Evolutionary conservation across 2,329 filamentous ascomycete genomes (phyloP).

Genomic region (Thelonectria rubi): DNA sequence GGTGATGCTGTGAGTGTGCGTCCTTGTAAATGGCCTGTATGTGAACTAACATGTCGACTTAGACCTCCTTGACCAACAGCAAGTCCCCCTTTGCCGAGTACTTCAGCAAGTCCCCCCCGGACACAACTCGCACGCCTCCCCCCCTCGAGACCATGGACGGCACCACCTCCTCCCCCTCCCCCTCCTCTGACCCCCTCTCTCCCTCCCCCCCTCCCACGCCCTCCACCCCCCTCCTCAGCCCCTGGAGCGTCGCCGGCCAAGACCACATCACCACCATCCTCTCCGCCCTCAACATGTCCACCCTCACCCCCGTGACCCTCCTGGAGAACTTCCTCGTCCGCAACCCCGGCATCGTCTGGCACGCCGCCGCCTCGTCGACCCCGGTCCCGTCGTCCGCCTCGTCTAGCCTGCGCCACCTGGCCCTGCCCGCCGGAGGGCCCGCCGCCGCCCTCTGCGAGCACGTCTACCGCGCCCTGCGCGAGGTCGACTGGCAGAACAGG

Average conservation of each 20-base stretch:
- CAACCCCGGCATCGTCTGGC: slow-evolving; percentile 35
- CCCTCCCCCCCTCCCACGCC: neutral
- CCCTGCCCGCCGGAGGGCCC: neutral
- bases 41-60: neutral
- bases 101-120: neutral
- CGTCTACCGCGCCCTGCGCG: slow-evolving; percentile 1
- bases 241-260: neutral
- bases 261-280: neutral
- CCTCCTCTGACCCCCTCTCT: neutral
- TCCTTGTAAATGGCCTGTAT: neutral
- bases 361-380: slow-evolving; percentile 20
- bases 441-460: neutral
- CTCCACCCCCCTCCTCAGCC: neutral
- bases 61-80: neutral
- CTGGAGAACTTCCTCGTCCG: slow-evolving; percentile 28
- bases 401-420: neutral
- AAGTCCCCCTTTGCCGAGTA: neutral
- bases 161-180: neutral
- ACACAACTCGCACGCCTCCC: neutral
- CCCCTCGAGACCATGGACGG: neutral
- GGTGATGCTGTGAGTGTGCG: neutral
- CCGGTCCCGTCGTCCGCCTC: neutral
- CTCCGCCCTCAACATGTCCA: neutral
- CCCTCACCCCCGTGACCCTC: neutral
- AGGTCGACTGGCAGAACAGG: neutral